These are phyloP conservation scores for Grigorovia jiainica DNA, from an alignment of 805 yeast species.

Conservation along the genomic window DNA sequence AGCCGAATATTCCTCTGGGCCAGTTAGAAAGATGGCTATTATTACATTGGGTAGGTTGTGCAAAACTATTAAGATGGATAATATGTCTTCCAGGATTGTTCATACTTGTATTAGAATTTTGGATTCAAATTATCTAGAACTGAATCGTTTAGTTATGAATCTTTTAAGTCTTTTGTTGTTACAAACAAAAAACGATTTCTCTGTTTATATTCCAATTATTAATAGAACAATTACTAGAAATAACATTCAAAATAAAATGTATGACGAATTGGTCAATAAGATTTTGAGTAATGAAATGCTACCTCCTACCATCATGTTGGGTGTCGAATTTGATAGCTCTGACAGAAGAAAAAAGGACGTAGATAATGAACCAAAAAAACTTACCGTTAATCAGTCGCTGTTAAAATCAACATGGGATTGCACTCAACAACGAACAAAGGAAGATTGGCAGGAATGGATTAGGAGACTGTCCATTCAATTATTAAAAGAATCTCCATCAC, in stretches of 20 bases:
- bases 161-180: slow-evolving; percentile 62
- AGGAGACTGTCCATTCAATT: slow-evolving; percentile 72
- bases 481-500: slow-evolving; percentile 84
- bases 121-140: slow-evolving; percentile 38
- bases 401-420: slow-evolving; percentile 86
- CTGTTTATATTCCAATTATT: slow-evolving; percentile 73
- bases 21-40: slow-evolving; percentile 59
- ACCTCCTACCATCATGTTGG: slow-evolving; percentile 60
- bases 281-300: slow-evolving; percentile 72
- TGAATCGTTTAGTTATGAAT: slow-evolving; percentile 55
- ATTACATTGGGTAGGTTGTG: slow-evolving; percentile 72
- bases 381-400: slow-evolving; percentile 54
- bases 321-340: slow-evolving; percentile 19
- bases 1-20: slow-evolving; percentile 54
- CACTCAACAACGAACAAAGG: slow-evolving; percentile 76
- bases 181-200: slow-evolving; percentile 71
- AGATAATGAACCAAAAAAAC: slow-evolving; percentile 47
- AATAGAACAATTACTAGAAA: slow-evolving; percentile 50
- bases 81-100: slow-evolving; percentile 77
- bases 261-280: slow-evolving; percentile 69
- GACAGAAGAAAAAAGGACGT: slow-evolving; percentile 23
- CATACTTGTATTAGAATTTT: slow-evolving; percentile 73
- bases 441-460: slow-evolving; percentile 97
- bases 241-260: slow-evolving; percentile 54
- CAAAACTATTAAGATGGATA: slow-evolving; percentile 56